Evolutionary conservation across 1,139 yeast species (phyloP), one percentile per base, ranked within the genome.

Genomic region (Geotrichum citri-aurantii): DNA sequence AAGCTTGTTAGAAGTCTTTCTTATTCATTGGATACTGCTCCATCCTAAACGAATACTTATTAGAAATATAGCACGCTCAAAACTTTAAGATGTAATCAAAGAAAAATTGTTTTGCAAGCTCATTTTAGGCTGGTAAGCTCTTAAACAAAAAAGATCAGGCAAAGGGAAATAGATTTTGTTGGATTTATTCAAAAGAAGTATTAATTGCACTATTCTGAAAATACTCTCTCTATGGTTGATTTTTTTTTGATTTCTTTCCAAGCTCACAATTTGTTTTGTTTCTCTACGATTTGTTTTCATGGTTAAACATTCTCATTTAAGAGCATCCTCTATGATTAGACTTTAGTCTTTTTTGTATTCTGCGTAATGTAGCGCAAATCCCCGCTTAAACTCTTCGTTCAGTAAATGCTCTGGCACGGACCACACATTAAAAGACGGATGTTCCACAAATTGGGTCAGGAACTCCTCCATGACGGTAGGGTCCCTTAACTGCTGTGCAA

Each of bases 401-500:
- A 81, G 68, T 19, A 66, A 48, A 1, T 63, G 57, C 3, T 68
- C 73, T 0, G 64, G 66, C 6, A 67, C 63, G 2, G 64, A 58
- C 67, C 79, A 83, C 0, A 83, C 75, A 11, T 73, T 76, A 66
- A 79, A 82, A 2, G 84, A 85, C 11, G 46, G 31, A n/a, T 29
- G 52, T 10, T 29, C 56, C 3, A 63, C 50, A 23, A 63, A 46
- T 46, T 56, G 59, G 4, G 58, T 29, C 2, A 85, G 70, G 63
- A 85, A 85, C 3, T 65, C 61, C 59, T 81, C 84, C 52, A 81
- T 69, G 2, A 84, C 78, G 14, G 77, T 77, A 19, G 79, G 77
- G 60, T 84, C 82, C 59, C 93, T 71, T 55, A 86, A 66, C 62
- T 85, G 88, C 55, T 85, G 71, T 0, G 79, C 83, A 1, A 84